Evolutionary conservation across 352 stramenopile species (phyloP), one percentile per base, ranked within the genome.

Genomic region (Phytopythium montanum): DNA sequence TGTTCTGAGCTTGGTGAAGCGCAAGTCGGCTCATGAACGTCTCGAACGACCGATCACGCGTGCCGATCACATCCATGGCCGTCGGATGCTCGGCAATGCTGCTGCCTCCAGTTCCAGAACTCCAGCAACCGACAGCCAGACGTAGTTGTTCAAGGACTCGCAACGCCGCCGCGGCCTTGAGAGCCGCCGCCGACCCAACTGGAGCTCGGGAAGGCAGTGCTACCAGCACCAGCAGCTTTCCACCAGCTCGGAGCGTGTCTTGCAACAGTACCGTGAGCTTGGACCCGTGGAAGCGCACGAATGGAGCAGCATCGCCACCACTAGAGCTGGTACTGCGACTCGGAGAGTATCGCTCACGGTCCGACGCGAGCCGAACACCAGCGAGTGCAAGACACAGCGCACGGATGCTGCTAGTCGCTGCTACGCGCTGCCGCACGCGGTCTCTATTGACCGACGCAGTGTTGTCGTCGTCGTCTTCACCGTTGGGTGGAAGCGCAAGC

Each of bases 181-280:
- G 44, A 53, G 60, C 54, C 49, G 26, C 36, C 8, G 44, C 44
- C 13, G 42, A 55, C 14, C 41, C 48, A 12, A 10, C n/a, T 14
- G 6, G 60, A 36, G 33, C 42, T 53, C 29, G 9, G 14, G 64
- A 64, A 26, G 75, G 74, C 2, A 90, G 52, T 19, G 65, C 65
- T 0, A 73, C 73, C 5, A 90, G 50, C 13, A 51, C 57, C 5
- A 90, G 67, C 48, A 87, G 82, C 56, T 88, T 90, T 36, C 77
- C 65, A 8, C 60, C 73, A 6, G 67, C 53, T n/a, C 86, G 86
- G n/a, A 90, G 55, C 6, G 80, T 90, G 44, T 92, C 83, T 61
- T 92, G 83, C 31, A 92, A 68, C 29, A 92, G 57, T 26, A 90
- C 75, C 2, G 83, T 92, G 51, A 92, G 78, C 56, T 92, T 90